Evolutionary conservation across 352 stramenopile genomes (phyloP).

Genomic region (Pythium insidiosum): DNA sequence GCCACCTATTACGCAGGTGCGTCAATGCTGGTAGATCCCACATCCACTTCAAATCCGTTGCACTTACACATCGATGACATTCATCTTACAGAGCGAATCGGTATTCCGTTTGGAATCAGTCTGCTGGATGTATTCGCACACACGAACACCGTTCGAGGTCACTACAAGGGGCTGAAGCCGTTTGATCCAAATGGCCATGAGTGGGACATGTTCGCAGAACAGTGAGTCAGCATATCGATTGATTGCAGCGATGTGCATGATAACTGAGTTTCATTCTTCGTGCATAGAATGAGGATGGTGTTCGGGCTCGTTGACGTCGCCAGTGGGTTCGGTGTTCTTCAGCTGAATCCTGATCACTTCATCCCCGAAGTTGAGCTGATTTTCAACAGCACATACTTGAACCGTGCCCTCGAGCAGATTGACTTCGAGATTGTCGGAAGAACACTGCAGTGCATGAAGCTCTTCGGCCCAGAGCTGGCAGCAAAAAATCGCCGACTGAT

Average conservation of each 20-base stretch:
- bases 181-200: slow-evolving; percentile 50
- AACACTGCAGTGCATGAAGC: slow-evolving; percentile 70
- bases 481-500: slow-evolving; percentile 37
- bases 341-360: slow-evolving; percentile 61
- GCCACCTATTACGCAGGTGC: slow-evolving; percentile 71
- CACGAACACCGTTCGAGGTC: slow-evolving; percentile 44
- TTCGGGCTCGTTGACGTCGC: slow-evolving; percentile 72
- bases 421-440: slow-evolving; percentile 72
- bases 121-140: slow-evolving; percentile 71
- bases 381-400: slow-evolving; percentile 60
- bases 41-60: not conserved
- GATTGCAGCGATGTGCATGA: too few species aligned
- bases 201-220: slow-evolving; percentile 60
- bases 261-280: too few species aligned
- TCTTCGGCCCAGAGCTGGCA: slow-evolving; percentile 44
- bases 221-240: too few species aligned
- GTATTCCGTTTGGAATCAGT: slow-evolving; percentile 56
- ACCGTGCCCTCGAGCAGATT: slow-evolving; percentile 58
- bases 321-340: slow-evolving; percentile 69
- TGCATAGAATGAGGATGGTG: slow-evolving; percentile 62
- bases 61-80: not conserved
- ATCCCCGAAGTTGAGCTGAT: slow-evolving; percentile 66
- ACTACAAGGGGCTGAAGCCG: slow-evolving; percentile 68
- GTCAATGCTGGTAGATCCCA: not conserved
- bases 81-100: slow-evolving; percentile 46